phyloP scores from a whole-genome alignment of 148 eudicot genomes.

The Salicornia ramosissima region DNA sequence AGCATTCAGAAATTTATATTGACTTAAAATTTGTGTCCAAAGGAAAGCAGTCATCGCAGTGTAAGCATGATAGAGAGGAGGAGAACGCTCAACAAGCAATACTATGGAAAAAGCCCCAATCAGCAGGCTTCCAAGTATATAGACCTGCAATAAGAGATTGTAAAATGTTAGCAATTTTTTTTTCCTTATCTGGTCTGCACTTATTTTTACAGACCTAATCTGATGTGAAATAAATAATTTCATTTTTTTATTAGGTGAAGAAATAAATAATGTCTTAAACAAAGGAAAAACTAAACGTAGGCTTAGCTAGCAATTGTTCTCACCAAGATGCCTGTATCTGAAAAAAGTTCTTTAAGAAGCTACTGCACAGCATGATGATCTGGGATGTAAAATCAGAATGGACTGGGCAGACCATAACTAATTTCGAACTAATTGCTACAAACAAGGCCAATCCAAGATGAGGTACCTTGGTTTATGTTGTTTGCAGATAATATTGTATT shows the following conservation, averaged over 20 bases:
- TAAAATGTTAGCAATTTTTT: neutral
- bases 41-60: slow-evolving; percentile 83
- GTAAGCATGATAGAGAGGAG: slow-evolving; percentile 90
- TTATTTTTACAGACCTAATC: no score
- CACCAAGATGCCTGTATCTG: neutral
- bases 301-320: neutral
- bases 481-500: no score
- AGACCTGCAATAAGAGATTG: slow-evolving; percentile 24
- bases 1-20: slow-evolving; percentile 60
- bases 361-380: neutral
- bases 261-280: neutral
- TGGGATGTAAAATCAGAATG: neutral
- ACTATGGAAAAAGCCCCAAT: slow-evolving; percentile 50
- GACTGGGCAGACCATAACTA: no score
- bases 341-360: neutral
- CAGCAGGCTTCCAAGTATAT: slow-evolving; percentile 50
- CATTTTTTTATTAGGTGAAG: no score
- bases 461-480: no score
- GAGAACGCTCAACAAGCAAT: slow-evolving; percentile 68
- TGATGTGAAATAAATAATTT: no score
- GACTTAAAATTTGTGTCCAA: slow-evolving; percentile 77
- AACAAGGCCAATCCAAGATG: no score
- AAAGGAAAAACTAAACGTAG: neutral
- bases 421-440: no score
- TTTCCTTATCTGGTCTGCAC: no score